phyloP scores from a whole-genome alignment of 1,139 yeast species.

The Diutina mesorugosa region DNA sequence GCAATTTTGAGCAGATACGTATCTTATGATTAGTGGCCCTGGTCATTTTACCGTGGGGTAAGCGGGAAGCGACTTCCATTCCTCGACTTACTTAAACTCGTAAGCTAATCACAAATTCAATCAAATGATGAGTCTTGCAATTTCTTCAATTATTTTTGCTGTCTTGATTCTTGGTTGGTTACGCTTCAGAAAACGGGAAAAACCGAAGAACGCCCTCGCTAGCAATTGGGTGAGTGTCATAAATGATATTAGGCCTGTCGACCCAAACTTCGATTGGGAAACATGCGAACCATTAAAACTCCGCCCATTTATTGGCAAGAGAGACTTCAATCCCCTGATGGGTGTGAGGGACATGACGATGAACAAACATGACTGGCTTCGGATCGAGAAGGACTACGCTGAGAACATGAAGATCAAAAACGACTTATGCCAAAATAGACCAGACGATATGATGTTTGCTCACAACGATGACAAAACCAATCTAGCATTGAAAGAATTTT shows the following conservation, averaged over 20 bases:
- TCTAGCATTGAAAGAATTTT: slow-evolving; percentile 21
- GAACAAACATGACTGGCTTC: slow-evolving; percentile 23
- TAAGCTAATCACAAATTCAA: not conserved
- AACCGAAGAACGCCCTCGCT: not conserved
- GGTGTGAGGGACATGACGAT: slow-evolving; percentile 19
- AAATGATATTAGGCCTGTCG: slow-evolving; percentile 4
- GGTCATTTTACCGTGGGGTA: not conserved
- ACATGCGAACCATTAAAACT: slow-evolving; percentile 4
- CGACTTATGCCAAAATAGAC: slow-evolving; percentile 9
- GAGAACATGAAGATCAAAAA: slow-evolving; percentile 13
- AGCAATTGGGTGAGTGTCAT: not conserved
- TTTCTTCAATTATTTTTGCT: not conserved
- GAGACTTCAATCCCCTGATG: slow-evolving; percentile 26
- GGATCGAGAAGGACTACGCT: slow-evolving; percentile 23
- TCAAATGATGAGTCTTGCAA: not conserved
- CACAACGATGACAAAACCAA: slow-evolving; percentile 10
- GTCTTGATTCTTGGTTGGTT: not conserved
- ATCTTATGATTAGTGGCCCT: not conserved
- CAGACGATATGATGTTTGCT: slow-evolving; percentile 14
- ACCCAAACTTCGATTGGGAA: slow-evolving; percentile 5
- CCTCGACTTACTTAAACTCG: not conserved
- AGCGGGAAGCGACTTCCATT: not conserved
- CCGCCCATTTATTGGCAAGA: slow-evolving; percentile 14
- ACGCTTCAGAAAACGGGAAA: not conserved
- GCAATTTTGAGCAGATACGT: not conserved